Conservation (phyloP, 192 early-diverging fungal genomes). For the Coemansia sp. region DNA sequence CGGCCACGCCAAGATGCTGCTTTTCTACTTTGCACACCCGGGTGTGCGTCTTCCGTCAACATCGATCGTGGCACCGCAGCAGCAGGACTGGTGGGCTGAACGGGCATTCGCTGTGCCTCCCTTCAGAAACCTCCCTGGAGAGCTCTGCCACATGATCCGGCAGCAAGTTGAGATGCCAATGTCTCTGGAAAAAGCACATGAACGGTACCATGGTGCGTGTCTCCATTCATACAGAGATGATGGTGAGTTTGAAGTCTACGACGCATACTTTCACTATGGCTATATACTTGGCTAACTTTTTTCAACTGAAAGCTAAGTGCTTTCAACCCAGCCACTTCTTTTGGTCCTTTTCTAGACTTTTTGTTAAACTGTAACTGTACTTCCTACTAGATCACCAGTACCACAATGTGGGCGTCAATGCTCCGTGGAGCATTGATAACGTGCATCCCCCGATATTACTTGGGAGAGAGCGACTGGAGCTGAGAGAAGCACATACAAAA, state of each 20-base stretch:
- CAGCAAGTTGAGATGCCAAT: conserved; percentile 4
- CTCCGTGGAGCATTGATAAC: no score
- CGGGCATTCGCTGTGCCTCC: background rate
- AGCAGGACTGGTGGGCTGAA: conserved; percentile 44
- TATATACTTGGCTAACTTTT: background rate
- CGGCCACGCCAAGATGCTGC: conserved; percentile 63
- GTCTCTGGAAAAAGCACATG: background rate
- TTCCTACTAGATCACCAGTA: no score
- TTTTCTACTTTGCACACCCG: conserved; percentile 70
- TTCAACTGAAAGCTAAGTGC: no score
- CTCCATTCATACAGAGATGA: background rate
- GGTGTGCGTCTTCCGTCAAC: conserved; percentile 53
- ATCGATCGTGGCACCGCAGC: conserved; percentile 63
- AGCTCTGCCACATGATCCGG: background rate
- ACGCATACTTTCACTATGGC: background rate
- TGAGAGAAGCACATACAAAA: no score
- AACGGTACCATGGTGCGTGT: background rate
- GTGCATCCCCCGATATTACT: no score
- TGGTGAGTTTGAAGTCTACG: background rate
- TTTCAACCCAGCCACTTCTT: no score
- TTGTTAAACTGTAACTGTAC: no score
- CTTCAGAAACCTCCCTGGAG: background rate
- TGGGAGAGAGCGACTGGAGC: no score
- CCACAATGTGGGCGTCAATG: no score
- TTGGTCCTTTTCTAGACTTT: no score